A percentile compares a stretch with the other conserved stretches of the same genome.
Conservation (phyloP, 768 basidiomycete genomes). For the Hericium erinaceus region DNA sequence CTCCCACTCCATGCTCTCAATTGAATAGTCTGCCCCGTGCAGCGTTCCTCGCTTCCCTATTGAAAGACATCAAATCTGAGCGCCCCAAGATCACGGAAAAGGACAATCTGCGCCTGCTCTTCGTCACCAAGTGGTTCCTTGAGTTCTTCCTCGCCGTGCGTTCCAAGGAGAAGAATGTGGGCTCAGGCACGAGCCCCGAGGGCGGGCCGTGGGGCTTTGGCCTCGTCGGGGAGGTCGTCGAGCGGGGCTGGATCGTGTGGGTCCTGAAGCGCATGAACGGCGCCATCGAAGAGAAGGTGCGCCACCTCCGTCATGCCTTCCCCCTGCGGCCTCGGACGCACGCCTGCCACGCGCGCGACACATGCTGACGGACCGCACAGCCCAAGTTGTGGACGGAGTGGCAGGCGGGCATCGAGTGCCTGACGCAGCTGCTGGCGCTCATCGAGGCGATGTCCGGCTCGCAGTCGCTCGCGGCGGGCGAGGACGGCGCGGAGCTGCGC, state of each 20-base stretch:
- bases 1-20: not conserved
- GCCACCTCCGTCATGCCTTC: not conserved
- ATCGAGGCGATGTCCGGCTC: constrained; percentile 75
- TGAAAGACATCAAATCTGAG: constrained; percentile 92
- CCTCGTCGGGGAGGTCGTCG: constrained; percentile 75
- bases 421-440: constrained; percentile 84
- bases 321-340: not conserved
- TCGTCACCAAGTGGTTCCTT: constrained; percentile 84
- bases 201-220: constrained; percentile 54
- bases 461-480: constrained; percentile 28
- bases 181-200: not conserved
- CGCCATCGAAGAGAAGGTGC: constrained; percentile 86
- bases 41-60: constrained; percentile 81
- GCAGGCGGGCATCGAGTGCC: constrained; percentile 88
- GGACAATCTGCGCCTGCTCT: constrained; percentile 84
- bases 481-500: constrained; percentile 26
- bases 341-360: constrained; percentile 1
- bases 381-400: constrained; percentile 92
- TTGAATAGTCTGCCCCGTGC: constrained; percentile 1
- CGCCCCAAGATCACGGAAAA: constrained; percentile 89
- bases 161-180: constrained; percentile 29
- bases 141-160: constrained; percentile 70
- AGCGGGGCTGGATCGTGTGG: constrained; percentile 85
- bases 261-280: constrained; percentile 82
- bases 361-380: constrained; percentile 28